phyloP scores from a whole-genome alignment of 2,329 filamentous ascomycete genomes.

The Stemphylium vesicarium region DNA sequence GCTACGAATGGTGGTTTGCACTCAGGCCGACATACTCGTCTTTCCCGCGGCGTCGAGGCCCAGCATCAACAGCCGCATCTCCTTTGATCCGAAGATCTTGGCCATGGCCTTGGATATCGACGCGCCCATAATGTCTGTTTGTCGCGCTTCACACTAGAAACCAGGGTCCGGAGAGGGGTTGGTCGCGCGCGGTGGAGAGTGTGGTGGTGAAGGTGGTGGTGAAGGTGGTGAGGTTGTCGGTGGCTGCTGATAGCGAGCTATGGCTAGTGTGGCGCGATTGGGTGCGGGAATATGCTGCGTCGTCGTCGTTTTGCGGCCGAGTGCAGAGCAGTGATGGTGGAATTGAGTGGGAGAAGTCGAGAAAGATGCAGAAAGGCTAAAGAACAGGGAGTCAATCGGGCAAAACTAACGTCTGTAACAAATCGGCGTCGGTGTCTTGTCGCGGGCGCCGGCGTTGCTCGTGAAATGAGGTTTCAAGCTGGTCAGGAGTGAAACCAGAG shows the following conservation, averaged over 20 bases:
- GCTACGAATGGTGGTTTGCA: neutral
- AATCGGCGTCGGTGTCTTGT: slow-evolving; percentile 4
- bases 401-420: neutral
- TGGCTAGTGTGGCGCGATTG: neutral
- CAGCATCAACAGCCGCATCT: slow-evolving; percentile 98
- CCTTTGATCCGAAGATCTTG: slow-evolving; percentile 99
- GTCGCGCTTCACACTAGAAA: slow-evolving; percentile 5
- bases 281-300: neutral
- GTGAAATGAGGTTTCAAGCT: slow-evolving; percentile 15
- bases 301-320: too few relatives aligned
- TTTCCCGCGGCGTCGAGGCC: slow-evolving; percentile 97
- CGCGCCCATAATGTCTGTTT: slow-evolving; percentile 76
- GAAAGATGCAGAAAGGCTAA: neutral
- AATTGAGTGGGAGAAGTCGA: neutral
- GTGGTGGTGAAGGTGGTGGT: neutral
- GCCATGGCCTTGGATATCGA: slow-evolving; percentile 94
- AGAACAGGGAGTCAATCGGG: neutral
- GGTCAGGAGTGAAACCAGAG: slow-evolving; percentile 17
- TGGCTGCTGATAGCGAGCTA: slow-evolving; percentile 4
- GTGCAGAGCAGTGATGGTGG: neutral
- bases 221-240: neutral
- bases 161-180: neutral
- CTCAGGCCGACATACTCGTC: slow-evolving; percentile 65
- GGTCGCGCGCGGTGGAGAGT: slow-evolving; percentile 1
- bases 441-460: slow-evolving; percentile 8